Evolutionary conservation across 306 rosid species (phyloP).

Genomic region (Fagus crenata): DNA sequence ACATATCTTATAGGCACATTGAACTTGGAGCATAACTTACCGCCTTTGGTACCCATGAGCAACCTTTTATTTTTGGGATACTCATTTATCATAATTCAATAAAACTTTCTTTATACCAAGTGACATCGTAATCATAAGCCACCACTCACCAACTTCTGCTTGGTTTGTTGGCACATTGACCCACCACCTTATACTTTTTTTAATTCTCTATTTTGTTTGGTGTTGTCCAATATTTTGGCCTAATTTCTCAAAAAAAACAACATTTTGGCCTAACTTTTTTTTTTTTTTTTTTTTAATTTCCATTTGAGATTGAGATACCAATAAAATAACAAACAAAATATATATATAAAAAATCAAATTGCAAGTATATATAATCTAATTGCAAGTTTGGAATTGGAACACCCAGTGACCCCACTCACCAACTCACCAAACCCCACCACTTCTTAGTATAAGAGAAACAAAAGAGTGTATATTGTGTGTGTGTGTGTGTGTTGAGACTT

Average conservation of each 20-base stretch:
- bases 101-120: background rate
- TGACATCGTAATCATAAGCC: background rate
- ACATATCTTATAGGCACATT: too few species aligned
- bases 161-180: conserved; percentile 36
- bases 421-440: conserved; percentile 5
- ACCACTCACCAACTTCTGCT: conserved; percentile 30
- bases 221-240: background rate
- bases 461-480: background rate
- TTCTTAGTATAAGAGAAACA: background rate
- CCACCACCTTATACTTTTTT: conserved; percentile 11
- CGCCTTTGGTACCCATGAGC: too few species aligned
- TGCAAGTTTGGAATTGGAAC: background rate
- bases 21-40: too few species aligned
- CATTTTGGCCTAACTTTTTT: background rate
- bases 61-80: too few species aligned
- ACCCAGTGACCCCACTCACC: background rate
- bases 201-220: background rate
- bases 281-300: background rate
- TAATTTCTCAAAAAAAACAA: background rate
- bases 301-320: background rate
- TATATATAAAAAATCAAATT: too few species aligned
- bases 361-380: too few species aligned
- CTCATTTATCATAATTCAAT: background rate
- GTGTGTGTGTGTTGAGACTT: background rate
- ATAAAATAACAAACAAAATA: background rate